Evolutionary conservation across 192 early-diverging fungal genomes (phyloP).

Genomic region (Entrophospora sp.): DNA sequence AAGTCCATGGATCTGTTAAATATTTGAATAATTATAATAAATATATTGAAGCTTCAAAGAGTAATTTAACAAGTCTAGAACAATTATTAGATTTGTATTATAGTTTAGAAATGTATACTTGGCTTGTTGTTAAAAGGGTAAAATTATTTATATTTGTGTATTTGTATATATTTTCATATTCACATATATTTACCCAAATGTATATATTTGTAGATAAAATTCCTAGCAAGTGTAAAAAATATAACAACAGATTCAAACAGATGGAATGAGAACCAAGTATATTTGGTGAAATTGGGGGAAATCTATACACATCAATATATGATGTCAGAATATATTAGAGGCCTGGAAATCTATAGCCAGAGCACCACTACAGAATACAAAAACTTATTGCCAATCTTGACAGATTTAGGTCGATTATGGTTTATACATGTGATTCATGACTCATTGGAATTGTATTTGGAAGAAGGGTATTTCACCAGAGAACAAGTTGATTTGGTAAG

Average conservation of each 20-base stretch:
- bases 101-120: slow-evolving; percentile 30
- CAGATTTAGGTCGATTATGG: slow-evolving; percentile 35
- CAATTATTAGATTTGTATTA: slow-evolving; percentile 32
- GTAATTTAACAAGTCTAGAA: slow-evolving; percentile 24
- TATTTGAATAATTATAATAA: slow-evolving; percentile 29
- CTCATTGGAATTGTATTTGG: slow-evolving; percentile 34
- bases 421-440: slow-evolving; percentile 33
- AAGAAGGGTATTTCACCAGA: slow-evolving; percentile 41
- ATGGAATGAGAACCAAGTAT: slow-evolving; percentile 31
- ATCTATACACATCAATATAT: slow-evolving; percentile 30
- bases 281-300: slow-evolving; percentile 29
- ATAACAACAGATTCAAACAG: slow-evolving; percentile 22
- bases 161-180: not conserved
- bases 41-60: not conserved
- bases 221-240: slow-evolving; percentile 16
- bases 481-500: slow-evolving; percentile 35
- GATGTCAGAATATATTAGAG: slow-evolving; percentile 21
- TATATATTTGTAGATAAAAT: not conserved
- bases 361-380: slow-evolving; percentile 21
- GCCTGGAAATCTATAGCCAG: slow-evolving; percentile 21
- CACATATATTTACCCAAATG: not conserved
- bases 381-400: slow-evolving; percentile 29
- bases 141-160: not conserved
- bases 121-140: slow-evolving; percentile 35
- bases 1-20: slow-evolving; percentile 28